phyloP scores from a whole-genome alignment of 306 rosid genomes.

The Mucuna pruriens region DNA sequence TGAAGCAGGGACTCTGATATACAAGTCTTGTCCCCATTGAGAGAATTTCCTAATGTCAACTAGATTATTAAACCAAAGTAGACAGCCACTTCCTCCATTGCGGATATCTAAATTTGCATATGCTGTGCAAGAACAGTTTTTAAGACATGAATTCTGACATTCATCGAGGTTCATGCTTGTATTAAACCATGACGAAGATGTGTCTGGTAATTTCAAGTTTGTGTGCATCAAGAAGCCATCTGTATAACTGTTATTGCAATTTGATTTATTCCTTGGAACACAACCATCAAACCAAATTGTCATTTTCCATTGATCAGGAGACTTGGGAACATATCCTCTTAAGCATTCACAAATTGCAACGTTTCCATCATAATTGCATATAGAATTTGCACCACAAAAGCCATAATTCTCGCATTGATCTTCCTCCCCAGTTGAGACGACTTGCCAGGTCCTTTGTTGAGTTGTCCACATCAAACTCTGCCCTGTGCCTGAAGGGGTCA shows the following conservation, averaged over 20 bases:
- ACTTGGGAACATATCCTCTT: slow-evolving; percentile 6
- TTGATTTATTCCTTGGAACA: neutral
- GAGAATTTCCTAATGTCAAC: slow-evolving; percentile 7
- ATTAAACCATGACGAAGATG: slow-evolving; percentile 20
- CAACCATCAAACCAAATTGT: neutral
- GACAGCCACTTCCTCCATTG: slow-evolving; percentile 32
- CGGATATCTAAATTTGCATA: neutral
- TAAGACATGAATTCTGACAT: slow-evolving; percentile 12
- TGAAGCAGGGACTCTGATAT: neutral
- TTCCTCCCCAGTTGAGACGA: too few species aligned
- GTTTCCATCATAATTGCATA: neutral
- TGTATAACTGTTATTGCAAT: neutral
- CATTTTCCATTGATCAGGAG: neutral
- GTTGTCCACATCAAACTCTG: neutral
- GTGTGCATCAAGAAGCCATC: neutral
- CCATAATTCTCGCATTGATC: neutral
- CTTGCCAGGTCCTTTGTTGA: neutral
- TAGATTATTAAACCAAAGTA: slow-evolving; percentile 37
- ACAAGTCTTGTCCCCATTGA: slow-evolving; percentile 11
- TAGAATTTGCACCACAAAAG: neutral
- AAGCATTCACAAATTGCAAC: neutral
- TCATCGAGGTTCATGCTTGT: slow-evolving; percentile 22
- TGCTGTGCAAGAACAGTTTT: slow-evolving; percentile 34
- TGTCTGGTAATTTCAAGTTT: neutral
- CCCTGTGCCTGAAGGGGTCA: neutral